phyloP scores from a whole-genome alignment of 2,329 filamentous ascomycete genomes.

The Raffaelea albimanens region DNA sequence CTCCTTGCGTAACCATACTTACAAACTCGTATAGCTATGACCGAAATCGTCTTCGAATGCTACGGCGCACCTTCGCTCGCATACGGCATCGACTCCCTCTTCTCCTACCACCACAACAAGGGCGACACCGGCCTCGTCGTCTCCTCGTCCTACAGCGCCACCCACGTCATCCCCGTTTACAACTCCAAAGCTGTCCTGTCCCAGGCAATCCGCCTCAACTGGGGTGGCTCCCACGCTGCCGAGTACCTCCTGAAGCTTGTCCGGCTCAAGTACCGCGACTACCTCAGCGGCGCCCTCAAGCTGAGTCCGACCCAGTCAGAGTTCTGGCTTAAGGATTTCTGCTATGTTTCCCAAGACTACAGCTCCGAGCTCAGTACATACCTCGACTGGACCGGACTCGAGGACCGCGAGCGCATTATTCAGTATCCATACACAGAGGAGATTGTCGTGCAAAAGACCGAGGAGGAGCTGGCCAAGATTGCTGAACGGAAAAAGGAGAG shows the following conservation, averaged over 20 bases:
- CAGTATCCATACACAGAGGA: conserved; percentile 94
- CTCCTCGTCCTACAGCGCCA: conserved; percentile 86
- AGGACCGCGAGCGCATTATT: conserved; percentile 79
- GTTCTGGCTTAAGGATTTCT: conserved; percentile 77
- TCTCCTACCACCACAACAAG: conserved; percentile 88
- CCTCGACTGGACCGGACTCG: conserved; percentile 84
- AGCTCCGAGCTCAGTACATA: conserved; percentile 66
- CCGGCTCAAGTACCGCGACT: conserved; percentile 71
- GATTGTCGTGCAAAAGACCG: conserved; percentile 79
- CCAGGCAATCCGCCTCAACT: conserved; percentile 84
- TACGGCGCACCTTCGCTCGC: conserved; percentile 84
- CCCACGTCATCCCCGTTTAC: conserved; percentile 88
- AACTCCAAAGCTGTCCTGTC: conserved; percentile 75
- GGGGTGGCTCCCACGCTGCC: conserved; percentile 83
- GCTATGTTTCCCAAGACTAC: conserved; percentile 80
- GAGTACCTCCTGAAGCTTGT: conserved; percentile 90
- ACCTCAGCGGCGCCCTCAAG: conserved; percentile 65
- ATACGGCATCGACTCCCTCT: conserved; percentile 93
- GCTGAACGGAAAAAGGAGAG: conserved; percentile 94
- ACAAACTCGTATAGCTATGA: conserved; percentile 60
- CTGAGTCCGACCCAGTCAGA: conserved; percentile 81
- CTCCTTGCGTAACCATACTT: background rate
- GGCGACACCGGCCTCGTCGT: conserved; percentile 82
- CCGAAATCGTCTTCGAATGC: conserved; percentile 92
- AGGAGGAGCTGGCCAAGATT: conserved; percentile 82